Percentiles rank a stretch among this genome's conserved stretches.
Evolutionary conservation across 1,139 yeast genomes (phyloP).

Genomic region (Debaryomyces fabryi): DNA sequence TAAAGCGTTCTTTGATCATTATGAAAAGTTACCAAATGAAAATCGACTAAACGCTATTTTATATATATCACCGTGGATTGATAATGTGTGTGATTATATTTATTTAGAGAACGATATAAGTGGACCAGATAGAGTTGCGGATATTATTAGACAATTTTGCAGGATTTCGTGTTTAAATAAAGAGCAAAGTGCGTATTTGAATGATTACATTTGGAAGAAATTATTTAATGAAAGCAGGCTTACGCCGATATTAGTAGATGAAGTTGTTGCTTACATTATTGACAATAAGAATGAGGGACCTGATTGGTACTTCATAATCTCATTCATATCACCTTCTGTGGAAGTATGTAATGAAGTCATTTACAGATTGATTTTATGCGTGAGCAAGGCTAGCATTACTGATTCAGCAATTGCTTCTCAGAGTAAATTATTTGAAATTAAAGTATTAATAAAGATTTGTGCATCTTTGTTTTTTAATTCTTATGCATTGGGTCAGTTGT

Average conservation of each 20-base stretch:
- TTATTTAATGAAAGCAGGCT: slow-evolving; percentile 64
- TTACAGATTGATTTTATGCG: slow-evolving; percentile 52
- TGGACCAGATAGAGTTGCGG: slow-evolving; percentile 65
- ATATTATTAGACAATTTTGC: slow-evolving; percentile 65
- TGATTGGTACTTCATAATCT: slow-evolving; percentile 64
- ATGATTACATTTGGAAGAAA: slow-evolving; percentile 70
- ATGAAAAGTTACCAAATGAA: slow-evolving; percentile 43
- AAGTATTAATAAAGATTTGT: slow-evolving; percentile 66
- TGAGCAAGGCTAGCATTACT: slow-evolving; percentile 50
- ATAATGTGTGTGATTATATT: slow-evolving; percentile 62
- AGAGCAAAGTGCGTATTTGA: slow-evolving; percentile 36
- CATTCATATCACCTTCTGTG: slow-evolving; percentile 71
- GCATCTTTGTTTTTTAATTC: slow-evolving; percentile 77
- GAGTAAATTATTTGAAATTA: slow-evolving; percentile 70
- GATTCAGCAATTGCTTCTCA: slow-evolving; percentile 62
- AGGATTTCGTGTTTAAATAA: slow-evolving; percentile 58
- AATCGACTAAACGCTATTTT: slow-evolving; percentile 46
- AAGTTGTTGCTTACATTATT: slow-evolving; percentile 71
- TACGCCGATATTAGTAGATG: slow-evolving; percentile 64
- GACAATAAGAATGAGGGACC: slow-evolving; percentile 75
- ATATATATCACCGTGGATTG: slow-evolving; percentile 79
- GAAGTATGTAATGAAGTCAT: slow-evolving; percentile 73
- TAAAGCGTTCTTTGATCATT: slow-evolving; percentile 61
- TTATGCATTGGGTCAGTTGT: slow-evolving; percentile 62
- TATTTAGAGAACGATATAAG: slow-evolving; percentile 53